phyloP scores from a whole-genome alignment of 441 rosid genomes.

The Macaranga tanarius region DNA sequence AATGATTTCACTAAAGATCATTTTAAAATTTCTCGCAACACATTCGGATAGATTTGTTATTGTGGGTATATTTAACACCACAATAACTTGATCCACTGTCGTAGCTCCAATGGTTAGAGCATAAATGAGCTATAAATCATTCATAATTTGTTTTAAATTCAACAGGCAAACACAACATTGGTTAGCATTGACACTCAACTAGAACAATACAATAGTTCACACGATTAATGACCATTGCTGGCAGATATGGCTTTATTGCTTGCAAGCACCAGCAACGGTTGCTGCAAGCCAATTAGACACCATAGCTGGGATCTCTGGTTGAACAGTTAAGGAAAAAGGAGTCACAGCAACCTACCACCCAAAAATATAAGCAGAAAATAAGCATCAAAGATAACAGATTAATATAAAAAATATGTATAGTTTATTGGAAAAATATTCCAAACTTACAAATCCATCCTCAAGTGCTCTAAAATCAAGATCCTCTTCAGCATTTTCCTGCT shows the following conservation, averaged over 20 bases:
- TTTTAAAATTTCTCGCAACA: too few relatives aligned
- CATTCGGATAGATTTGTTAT: too few relatives aligned
- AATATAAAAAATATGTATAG: background rate
- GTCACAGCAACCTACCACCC: conserved; percentile 31
- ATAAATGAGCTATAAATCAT: background rate
- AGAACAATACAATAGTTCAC: background rate
- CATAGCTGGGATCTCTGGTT: conserved; percentile 12
- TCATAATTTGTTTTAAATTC: background rate
- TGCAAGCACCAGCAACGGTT: conserved; percentile 7
- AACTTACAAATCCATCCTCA: conserved; percentile 49
- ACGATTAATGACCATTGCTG: background rate
- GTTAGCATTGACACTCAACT: background rate
- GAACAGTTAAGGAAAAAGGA: conserved; percentile 18
- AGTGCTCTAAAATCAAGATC: conserved; percentile 41
- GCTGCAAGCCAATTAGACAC: conserved; percentile 31
- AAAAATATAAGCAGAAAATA: background rate
- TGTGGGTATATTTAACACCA: too few relatives aligned
- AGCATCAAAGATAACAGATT: background rate
- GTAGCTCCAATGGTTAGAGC: background rate
- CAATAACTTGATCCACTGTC: too few relatives aligned
- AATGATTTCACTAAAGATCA: too few relatives aligned
- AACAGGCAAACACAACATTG: background rate
- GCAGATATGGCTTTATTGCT: background rate
- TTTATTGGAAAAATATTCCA: background rate
- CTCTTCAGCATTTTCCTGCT: conserved; percentile 31